Base-by-base conservation (phyloP, 2,329 filamentous ascomycete genomes). In the Colletotrichum sp. region DNA sequence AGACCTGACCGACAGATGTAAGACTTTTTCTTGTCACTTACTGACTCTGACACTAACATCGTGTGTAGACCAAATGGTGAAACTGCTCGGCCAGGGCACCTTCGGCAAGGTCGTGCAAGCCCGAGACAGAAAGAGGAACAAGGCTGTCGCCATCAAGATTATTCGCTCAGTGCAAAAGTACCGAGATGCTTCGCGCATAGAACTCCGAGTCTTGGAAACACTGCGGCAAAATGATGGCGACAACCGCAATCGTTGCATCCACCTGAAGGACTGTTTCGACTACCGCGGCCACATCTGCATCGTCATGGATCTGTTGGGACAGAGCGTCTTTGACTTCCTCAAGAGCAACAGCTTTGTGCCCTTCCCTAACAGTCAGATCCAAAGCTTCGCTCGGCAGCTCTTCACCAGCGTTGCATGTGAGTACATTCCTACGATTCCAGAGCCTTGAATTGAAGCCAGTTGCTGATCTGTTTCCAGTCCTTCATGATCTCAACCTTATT, bases 151-250 rank as follows among this genome's bases (percentile, higher is more conserved):
- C 39, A 95, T 99, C 85, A 99, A 99, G 85, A 98, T 99, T 84
- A 98, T 99, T 79, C 94, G 97, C 79, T 98, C 97, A 2, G 97
- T 99, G 15, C 97, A 98, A 82, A 99, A 99, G 84, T 99, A 99
- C 83, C 94, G 97, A 62, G 97, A 99, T 86, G 97, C 97, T 43
- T 98, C 95, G 10, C 92, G 96, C 78, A 99, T 99, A 80, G 97
- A 99, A 84, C 88, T 99, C 43, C 92, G 97, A 76, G 97, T 99
- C 6, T 88, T 99, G 15, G 96, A 96, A 74, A 99, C 97, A 0
- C 88, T 99, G 62, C 94, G 96, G 78, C 94, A 94, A 58, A 98
- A 98, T 83, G 97, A 99, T 83, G 92, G 93, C 76, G 91, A 94
- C 79, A 98, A 99, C 84, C 92, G 96, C 75, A 98, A 99, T 84